These are phyloP conservation scores for Aristolochia contorta DNA, from an alignment of 164 flowering plant genomes.

Conservation along the genomic window DNA sequence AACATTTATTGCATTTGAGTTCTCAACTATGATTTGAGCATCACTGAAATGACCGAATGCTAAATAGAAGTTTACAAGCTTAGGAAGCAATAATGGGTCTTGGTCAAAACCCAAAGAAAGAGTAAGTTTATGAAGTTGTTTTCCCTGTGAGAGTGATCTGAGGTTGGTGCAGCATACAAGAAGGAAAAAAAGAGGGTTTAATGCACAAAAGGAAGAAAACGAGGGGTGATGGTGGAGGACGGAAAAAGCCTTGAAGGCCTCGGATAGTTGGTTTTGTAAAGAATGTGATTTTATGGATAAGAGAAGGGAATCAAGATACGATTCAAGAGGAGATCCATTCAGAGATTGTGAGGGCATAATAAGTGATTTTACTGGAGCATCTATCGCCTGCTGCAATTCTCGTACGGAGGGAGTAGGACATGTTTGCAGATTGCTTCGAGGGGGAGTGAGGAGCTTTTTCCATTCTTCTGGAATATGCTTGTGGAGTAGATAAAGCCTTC, in stretches of 20 bases:
- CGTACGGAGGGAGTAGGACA: too few species aligned
- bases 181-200: constrained; percentile 29
- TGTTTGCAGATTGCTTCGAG: too few species aligned
- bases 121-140: constrained; percentile 36
- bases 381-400: too few species aligned
- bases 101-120: constrained; percentile 30
- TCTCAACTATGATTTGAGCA: constrained; percentile 26
- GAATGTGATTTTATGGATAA: constrained; percentile 11
- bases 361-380: too few species aligned
- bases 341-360: too few species aligned
- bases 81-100: constrained; percentile 31
- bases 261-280: constrained; percentile 6
- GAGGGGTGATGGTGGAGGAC: constrained; percentile 19
- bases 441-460: too few species aligned
- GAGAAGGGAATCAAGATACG: constrained; percentile 6
- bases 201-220: constrained; percentile 7
- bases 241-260: constrained; percentile 31
- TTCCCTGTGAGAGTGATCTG: constrained; percentile 25
- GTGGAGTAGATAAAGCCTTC: too few species aligned
- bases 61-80: constrained; percentile 39
- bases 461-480: too few species aligned
- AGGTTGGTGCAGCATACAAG: constrained; percentile 24
- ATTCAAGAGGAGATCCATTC: neutral
- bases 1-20: constrained; percentile 17
- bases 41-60: constrained; percentile 19